Percentiles rank a stretch among this genome's conserved stretches.
Evolutionary conservation across 2,329 filamentous ascomycete genomes (phyloP).

Genomic region (Elsinoe australis): DNA sequence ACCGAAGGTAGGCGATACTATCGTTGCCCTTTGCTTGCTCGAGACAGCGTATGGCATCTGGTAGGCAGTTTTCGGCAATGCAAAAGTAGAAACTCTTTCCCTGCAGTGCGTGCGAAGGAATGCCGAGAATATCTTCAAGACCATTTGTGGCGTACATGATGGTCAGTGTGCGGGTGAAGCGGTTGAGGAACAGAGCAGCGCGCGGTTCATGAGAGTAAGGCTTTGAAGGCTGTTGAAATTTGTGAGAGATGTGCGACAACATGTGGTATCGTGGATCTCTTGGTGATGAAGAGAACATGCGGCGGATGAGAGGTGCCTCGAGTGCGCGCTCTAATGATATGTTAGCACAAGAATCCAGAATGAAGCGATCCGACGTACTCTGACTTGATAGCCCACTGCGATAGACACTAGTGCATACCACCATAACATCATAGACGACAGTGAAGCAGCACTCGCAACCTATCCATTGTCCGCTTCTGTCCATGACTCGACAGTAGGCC

Average conservation of each 20-base stretch:
- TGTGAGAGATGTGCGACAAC: slow-evolving; percentile 75
- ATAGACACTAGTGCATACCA: slow-evolving; percentile 77
- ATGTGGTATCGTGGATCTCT: slow-evolving; percentile 82
- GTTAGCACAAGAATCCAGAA: slow-evolving; percentile 1
- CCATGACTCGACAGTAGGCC: slow-evolving; percentile 66
- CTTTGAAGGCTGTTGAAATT: slow-evolving; percentile 56
- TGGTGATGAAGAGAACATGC: slow-evolving; percentile 72
- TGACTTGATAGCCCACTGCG: slow-evolving; percentile 60
- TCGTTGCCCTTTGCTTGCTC: slow-evolving; percentile 85
- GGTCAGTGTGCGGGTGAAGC: slow-evolving; percentile 72
- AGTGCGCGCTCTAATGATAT: slow-evolving; percentile 57
- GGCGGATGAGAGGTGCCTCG: slow-evolving; percentile 69
- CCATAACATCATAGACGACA: slow-evolving; percentile 77
- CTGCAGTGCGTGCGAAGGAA: slow-evolving; percentile 60
- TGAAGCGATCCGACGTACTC: slow-evolving; percentile 47
- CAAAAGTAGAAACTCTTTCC: slow-evolving; percentile 82
- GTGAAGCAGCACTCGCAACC: slow-evolving; percentile 86
- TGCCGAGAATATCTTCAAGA: slow-evolving; percentile 65
- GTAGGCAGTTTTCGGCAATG: slow-evolving; percentile 68
- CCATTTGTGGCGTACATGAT: slow-evolving; percentile 83
- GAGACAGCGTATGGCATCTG: slow-evolving; percentile 68
- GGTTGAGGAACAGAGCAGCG: slow-evolving; percentile 76
- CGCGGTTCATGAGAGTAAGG: slow-evolving; percentile 63
- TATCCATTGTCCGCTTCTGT: slow-evolving; percentile 63
- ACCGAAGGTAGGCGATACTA: slow-evolving; percentile 81